Percentiles rank a stretch among this genome's conserved stretches.
These are phyloP conservation scores for Aspergillus melleus DNA, from an alignment of 2,329 filamentous ascomycete genomes.

Conservation along the genomic window DNA sequence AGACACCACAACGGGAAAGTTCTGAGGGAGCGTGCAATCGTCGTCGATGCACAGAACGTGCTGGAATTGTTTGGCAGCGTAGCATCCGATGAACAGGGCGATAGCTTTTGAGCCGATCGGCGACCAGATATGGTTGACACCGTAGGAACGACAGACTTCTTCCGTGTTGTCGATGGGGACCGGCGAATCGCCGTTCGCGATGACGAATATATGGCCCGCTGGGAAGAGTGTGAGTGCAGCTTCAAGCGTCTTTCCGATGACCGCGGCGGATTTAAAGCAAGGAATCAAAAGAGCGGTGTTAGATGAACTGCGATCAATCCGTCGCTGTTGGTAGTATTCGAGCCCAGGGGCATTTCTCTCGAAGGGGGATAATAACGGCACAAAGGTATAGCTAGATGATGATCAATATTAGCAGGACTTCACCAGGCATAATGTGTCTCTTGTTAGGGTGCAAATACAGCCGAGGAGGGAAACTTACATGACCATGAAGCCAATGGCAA, in stretches of 20 bases:
- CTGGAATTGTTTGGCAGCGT: conserved; percentile 47
- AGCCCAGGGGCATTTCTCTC: conserved; percentile 31
- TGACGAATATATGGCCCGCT: conserved; percentile 46
- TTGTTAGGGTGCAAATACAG: not conserved
- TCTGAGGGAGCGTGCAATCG: conserved; percentile 49
- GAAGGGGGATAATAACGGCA: conserved; percentile 33
- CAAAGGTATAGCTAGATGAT: conserved; percentile 27
- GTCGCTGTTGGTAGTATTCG: conserved; percentile 13
- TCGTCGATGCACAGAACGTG: conserved; percentile 53
- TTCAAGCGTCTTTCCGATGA: conserved; percentile 45
- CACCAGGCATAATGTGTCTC: not conserved
- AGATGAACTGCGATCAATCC: conserved; percentile 22
- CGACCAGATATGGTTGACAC: conserved; percentile 52
- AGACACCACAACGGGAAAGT: conserved; percentile 50
- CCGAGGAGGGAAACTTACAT: conserved; percentile 27
- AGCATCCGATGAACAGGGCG: conserved; percentile 51
- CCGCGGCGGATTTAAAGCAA: conserved; percentile 48
- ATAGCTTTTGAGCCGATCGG: conserved; percentile 52
- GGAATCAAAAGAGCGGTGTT: conserved; percentile 50
- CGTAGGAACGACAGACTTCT: conserved; percentile 44
- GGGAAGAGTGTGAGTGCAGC: conserved; percentile 51
- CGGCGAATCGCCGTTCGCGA: conserved; percentile 52
- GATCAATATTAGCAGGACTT: not conserved
- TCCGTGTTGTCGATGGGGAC: conserved; percentile 51
- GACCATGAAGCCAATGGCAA: conserved; percentile 39